A percentile compares a stretch with the other conserved stretches of the same genome.
Evolutionary conservation across 306 rosid species (phyloP).

Genomic region (Quercus glauca): DNA sequence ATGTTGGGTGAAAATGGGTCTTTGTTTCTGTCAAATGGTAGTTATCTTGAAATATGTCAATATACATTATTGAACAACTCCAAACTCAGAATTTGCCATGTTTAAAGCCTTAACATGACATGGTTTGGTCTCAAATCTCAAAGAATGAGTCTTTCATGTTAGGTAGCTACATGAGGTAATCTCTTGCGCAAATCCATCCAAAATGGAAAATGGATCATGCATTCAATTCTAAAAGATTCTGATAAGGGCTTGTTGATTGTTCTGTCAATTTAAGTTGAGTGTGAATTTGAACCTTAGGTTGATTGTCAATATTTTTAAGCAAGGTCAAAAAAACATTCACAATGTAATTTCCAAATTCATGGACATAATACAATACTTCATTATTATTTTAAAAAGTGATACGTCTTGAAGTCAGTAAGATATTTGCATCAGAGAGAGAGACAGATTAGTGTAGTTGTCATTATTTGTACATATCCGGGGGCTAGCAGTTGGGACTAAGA

Average conservation of each 20-base stretch:
- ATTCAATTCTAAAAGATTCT: conserved; percentile 2
- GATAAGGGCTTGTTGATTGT: not conserved
- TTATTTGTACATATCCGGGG: not conserved
- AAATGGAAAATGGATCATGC: conserved; percentile 5
- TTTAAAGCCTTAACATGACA: not conserved
- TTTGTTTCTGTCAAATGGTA: conserved; percentile 4
- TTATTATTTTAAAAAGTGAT: not conserved
- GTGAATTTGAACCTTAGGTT: not conserved
- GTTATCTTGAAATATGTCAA: not conserved
- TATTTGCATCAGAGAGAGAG: not conserved
- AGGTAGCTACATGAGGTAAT: conserved; percentile 27
- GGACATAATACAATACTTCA: not conserved
- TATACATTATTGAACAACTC: not conserved
- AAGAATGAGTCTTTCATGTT: not conserved
- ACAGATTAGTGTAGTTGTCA: not conserved
- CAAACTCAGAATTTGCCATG: not conserved
- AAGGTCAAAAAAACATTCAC: not conserved
- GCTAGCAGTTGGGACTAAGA: too few relatives aligned
- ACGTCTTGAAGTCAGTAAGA: not conserved
- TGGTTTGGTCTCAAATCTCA: not conserved
- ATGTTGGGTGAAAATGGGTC: conserved; percentile 3
- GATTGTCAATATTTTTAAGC: conserved; percentile 1
- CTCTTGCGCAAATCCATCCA: conserved; percentile 13
- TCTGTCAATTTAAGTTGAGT: conserved; percentile 20
- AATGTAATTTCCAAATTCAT: not conserved